Conservation (phyloP, 2,329 filamentous ascomycete species). For the Sporothrix mexicana region DNA sequence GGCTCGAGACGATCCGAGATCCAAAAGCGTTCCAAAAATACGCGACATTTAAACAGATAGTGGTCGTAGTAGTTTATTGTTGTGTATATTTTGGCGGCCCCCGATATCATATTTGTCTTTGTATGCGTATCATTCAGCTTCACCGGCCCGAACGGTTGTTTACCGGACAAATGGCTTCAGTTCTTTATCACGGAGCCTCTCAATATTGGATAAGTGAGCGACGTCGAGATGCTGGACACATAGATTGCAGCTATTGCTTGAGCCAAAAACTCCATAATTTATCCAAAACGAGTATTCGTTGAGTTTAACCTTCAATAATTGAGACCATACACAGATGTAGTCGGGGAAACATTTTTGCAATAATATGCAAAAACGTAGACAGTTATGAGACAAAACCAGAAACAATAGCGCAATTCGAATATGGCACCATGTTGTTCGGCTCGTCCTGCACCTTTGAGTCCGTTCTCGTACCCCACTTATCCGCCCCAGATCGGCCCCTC, state of each 20-base stretch:
- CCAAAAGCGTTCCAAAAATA: conserved; percentile 1
- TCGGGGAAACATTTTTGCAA: too few species aligned
- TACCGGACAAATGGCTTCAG: conserved; percentile 33
- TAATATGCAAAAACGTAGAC: too few species aligned
- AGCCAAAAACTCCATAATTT: neutral
- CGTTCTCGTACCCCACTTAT: too few species aligned
- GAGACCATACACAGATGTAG: too few species aligned
- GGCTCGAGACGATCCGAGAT: conserved; percentile 9
- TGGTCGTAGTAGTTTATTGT: neutral
- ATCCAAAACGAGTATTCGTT: neutral
- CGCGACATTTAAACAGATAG: neutral
- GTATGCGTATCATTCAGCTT: neutral
- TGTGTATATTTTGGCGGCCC: neutral
- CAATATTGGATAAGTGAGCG: neutral
- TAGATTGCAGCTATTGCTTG: too few species aligned
- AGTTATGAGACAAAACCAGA: too few species aligned
- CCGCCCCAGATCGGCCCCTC: neutral
- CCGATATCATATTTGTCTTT: neutral
- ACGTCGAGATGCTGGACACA: neutral
- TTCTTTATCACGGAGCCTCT: conserved; percentile 28
- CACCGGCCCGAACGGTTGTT: conserved; percentile 40
- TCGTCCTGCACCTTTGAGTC: too few species aligned
- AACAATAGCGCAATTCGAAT: too few species aligned
- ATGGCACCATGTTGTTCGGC: too few species aligned
- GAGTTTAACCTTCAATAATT: too few species aligned